These are phyloP conservation scores for Trichomonas tenax DNA, from an alignment of 208 protist species.

Conservation along the genomic window DNA sequence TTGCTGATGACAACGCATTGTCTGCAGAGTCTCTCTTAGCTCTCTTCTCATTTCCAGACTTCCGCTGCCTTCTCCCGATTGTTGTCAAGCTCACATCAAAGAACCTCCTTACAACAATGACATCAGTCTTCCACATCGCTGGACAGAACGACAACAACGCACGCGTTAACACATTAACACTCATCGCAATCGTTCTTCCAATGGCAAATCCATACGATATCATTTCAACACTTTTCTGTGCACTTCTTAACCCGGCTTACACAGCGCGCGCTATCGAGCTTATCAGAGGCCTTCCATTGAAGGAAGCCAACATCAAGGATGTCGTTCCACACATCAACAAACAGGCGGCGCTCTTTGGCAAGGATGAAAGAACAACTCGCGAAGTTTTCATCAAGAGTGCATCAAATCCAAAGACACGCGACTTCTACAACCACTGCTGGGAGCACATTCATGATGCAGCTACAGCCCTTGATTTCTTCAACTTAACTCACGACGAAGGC, in stretches of 20 bases:
- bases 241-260: background rate
- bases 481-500: background rate
- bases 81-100: background rate
- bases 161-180: background rate
- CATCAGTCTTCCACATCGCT: background rate
- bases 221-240: background rate
- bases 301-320: background rate
- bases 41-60: background rate
- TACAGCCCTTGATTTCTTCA: background rate
- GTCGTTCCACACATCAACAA: background rate
- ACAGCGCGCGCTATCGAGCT: background rate
- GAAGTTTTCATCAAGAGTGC: background rate
- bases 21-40: background rate
- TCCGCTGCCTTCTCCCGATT: background rate
- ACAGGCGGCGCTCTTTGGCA: background rate
- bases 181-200: background rate
- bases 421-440: background rate
- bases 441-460: background rate
- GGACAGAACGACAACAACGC: background rate
- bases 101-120: background rate
- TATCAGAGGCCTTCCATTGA: background rate
- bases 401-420: background rate
- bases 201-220: background rate
- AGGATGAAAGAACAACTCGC: background rate
- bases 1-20: background rate